These are phyloP conservation scores for Pholiota adiposa DNA, from an alignment of 1,284 basidiomycete genomes.

Conservation along the genomic window DNA sequence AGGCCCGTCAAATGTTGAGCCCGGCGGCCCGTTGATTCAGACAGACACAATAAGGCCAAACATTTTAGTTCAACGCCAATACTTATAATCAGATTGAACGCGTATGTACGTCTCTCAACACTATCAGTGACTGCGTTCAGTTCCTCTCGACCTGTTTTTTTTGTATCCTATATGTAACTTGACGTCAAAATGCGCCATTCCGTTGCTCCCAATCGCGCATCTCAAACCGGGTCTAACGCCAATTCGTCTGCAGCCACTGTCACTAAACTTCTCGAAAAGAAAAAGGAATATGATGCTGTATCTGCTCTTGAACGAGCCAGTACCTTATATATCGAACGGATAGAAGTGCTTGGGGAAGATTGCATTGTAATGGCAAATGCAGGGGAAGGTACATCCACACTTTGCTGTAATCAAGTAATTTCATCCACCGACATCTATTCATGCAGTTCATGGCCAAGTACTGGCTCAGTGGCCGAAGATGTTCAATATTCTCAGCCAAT, in stretches of 20 bases:
- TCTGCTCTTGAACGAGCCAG: constrained; percentile 70
- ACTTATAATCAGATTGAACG: neutral
- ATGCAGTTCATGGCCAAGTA: constrained; percentile 72
- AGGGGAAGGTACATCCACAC: constrained; percentile 55
- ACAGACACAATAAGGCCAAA: neutral
- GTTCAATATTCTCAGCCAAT: constrained; percentile 74
- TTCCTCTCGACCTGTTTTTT: neutral
- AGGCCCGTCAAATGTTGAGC: too few species aligned
- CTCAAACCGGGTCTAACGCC: constrained; percentile 39
- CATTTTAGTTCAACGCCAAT: too few species aligned
- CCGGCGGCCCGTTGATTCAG: neutral
- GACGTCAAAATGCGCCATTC: constrained; percentile 58
- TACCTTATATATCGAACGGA: constrained; percentile 63
- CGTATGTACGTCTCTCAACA: neutral
- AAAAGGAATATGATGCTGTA: constrained; percentile 80
- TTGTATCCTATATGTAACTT: constrained; percentile 3
- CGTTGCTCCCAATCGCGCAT: constrained; percentile 52
- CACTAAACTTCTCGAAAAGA: constrained; percentile 71
- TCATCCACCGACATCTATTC: constrained; percentile 8
- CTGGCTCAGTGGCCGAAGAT: constrained; percentile 81
- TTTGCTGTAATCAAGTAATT: neutral
- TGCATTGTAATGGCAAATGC: constrained; percentile 77
- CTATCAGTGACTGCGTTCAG: neutral
- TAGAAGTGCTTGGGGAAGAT: constrained; percentile 71
- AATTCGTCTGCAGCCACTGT: constrained; percentile 47